phyloP scores from a whole-genome alignment of 2,329 filamentous ascomycete genomes.

The Chaetomiaceae sp. region DNA sequence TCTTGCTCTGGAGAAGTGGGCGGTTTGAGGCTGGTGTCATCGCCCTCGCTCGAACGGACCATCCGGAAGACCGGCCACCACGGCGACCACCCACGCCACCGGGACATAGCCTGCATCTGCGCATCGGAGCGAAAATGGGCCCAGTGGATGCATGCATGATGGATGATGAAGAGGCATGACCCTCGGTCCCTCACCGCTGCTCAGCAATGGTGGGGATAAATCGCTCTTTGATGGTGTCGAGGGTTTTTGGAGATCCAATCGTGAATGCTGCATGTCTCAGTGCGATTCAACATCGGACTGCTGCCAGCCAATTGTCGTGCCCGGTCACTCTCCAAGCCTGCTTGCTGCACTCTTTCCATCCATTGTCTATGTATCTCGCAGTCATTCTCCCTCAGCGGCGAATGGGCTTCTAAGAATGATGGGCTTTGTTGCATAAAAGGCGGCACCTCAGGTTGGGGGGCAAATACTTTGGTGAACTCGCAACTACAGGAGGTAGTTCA shows the following conservation, averaged over 20 bases:
- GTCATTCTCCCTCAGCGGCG: no score
- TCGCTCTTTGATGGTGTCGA: background rate
- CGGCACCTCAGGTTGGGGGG: no score
- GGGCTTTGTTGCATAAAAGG: no score
- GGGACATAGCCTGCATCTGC: background rate
- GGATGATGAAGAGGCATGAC: background rate
- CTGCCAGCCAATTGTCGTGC: background rate
- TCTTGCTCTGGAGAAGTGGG: background rate
- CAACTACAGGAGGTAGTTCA: no score
- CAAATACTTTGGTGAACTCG: no score
- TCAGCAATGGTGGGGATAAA: background rate
- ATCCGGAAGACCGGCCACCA: background rate
- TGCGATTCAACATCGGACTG: background rate
- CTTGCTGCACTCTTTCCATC: no score
- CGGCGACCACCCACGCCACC: background rate
- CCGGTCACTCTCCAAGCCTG: background rate
- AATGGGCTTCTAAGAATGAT: no score
- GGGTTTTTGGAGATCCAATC: background rate
- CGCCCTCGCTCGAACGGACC: slow-evolving; percentile 12
- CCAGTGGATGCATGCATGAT: background rate
- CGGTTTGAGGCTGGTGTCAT: slow-evolving; percentile 18
- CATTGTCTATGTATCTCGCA: no score
- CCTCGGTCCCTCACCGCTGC: slow-evolving; percentile 4
- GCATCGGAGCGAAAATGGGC: background rate
- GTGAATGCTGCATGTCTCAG: slow-evolving; percentile 20